Evolutionary conservation across 305 asterid genomes (phyloP).

Genomic region (Andrographis paniculata): DNA sequence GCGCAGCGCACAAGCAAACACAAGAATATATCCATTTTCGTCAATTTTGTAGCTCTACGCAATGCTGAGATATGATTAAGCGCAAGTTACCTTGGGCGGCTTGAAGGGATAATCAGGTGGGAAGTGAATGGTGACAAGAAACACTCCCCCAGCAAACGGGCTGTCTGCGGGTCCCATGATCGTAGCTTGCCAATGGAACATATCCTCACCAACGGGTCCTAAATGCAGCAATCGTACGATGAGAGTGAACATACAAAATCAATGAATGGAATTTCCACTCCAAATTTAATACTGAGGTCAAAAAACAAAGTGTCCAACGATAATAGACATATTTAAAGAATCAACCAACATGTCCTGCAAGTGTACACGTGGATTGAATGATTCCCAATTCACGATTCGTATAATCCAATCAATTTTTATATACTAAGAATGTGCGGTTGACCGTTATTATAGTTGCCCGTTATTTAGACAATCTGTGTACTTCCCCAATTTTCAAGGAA

Average conservation of each 20-base stretch:
- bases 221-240: not conserved
- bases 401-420: no score
- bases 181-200: conserved; percentile 87
- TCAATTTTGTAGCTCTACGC: not conserved
- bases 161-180: conserved; percentile 81
- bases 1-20: not conserved
- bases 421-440: no score
- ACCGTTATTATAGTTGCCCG: no score
- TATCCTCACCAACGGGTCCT: conserved; percentile 85
- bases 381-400: no score
- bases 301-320: no score
- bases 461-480: no score
- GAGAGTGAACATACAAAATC: not conserved
- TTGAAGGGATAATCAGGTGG: conserved; percentile 85
- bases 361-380: no score
- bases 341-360: no score
- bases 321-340: no score
- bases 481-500: not conserved
- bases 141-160: conserved; percentile 72
- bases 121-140: conserved; percentile 54
- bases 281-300: no score
- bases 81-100: conserved; percentile 65
- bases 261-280: not conserved
- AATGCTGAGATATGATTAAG: not conserved
- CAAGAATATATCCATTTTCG: not conserved